Evolutionary conservation across 805 yeast species (phyloP).

Genomic region (Myxozyma lipomycoides): DNA sequence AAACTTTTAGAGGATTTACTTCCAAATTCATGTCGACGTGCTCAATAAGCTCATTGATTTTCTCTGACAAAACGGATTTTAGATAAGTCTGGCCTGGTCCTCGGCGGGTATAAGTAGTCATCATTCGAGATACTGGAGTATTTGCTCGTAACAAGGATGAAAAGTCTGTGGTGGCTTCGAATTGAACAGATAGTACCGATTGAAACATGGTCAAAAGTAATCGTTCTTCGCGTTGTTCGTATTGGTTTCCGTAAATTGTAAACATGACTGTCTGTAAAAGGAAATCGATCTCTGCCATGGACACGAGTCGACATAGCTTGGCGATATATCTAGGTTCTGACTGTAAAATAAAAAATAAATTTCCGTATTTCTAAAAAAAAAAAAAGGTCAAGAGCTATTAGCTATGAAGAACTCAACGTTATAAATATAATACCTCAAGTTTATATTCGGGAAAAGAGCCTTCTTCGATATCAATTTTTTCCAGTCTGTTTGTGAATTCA

Average conservation of each 20-base stretch:
- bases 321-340: constrained; percentile 41
- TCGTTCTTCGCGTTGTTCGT: constrained; percentile 42
- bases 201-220: constrained; percentile 40
- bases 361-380: constrained; percentile 29
- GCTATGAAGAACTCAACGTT: background rate
- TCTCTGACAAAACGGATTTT: constrained; percentile 34
- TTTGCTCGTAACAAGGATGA: constrained; percentile 39
- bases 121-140: constrained; percentile 42
- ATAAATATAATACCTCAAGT: constrained; percentile 29
- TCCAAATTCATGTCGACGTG: constrained; percentile 34
- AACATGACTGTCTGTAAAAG: constrained; percentile 42
- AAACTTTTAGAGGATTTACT: constrained; percentile 37
- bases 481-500: constrained; percentile 37
- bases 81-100: constrained; percentile 42
- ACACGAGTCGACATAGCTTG: constrained; percentile 34
- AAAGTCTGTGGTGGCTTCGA: constrained; percentile 38
- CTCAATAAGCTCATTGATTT: constrained; percentile 33
- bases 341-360: constrained; percentile 39
- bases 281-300: constrained; percentile 40
- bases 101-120: constrained; percentile 41
- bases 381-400: background rate
- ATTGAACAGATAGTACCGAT: constrained; percentile 39
- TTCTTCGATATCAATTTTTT: constrained; percentile 27
- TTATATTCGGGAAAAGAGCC: constrained; percentile 34
- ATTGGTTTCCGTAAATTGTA: constrained; percentile 42